Base-by-base conservation (phyloP, 805 yeast species). In the Metschnikowia lachancei region DNA sequence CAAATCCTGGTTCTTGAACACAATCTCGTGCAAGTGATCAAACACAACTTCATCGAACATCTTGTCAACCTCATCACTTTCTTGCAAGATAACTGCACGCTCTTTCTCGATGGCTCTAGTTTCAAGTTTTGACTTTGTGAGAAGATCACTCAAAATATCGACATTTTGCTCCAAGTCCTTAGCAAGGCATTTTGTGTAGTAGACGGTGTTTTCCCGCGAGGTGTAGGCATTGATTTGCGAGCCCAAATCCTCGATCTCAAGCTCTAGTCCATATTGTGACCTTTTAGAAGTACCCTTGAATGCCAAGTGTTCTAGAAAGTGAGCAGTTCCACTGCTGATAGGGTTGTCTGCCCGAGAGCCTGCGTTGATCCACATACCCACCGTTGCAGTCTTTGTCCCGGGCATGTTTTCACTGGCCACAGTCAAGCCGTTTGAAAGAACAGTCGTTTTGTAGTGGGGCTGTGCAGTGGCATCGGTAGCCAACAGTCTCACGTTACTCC, bases 211-310 rank as follows among this genome's bases (percentile, higher is more conserved):
- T 63, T 94, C 99, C 61, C 99, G 81, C 17, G 97, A 89, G 2
- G 99, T 94, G 72, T 94, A 94, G n/a, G 99, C 99, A 64, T 95
- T 94, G 60, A 94, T 79, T 69, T 94, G 99, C 20, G 97, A 89
- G 3, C 99, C 99, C 59, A 91, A 80, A 71, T 94, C 86, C 67
- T 94, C 99, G 48, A 94, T 88, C 68, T 94, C 98, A 38, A 91
- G 72, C 67, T 94, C 99, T 46, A 94, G 75, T 49, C 82, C 81
- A 47, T 82, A 74, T 71, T 94, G 98, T 11, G 88, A 71, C 64
- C 99, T 79, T 46, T 75, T 76, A 44, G 76, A 67, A 12, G 99
- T 94, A 19, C 99, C 99, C 65, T 94, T 94, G 74, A 94, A 94
- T 9, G 98, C 95, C 61, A 94, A 74, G 68, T 94, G 99, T 67